A percentile compares a stretch with the other conserved stretches of the same genome.
These are phyloP conservation scores for Citrus sp. DNA, from an alignment of 345 rosid species.

Conservation along the genomic window DNA sequence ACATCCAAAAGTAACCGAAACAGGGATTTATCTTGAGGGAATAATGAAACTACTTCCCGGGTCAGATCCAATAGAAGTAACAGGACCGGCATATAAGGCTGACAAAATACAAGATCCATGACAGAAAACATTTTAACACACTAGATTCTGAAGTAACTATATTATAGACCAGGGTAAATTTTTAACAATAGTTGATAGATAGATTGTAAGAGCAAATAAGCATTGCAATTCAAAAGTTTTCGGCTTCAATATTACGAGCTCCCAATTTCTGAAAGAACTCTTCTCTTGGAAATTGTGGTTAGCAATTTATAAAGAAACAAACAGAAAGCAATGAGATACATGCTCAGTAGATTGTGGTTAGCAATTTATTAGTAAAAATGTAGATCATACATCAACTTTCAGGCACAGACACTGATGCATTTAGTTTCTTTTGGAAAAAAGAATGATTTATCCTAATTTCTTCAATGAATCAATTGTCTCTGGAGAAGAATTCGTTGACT, in stretches of 20 bases:
- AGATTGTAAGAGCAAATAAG: not conserved
- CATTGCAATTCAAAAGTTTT: not conserved
- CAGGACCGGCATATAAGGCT: not conserved
- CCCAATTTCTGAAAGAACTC: not conserved
- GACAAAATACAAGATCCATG: not conserved
- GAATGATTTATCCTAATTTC: not conserved
- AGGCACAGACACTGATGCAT: not conserved
- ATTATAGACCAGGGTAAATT: not conserved
- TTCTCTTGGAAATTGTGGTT: not conserved
- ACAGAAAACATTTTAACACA: not conserved
- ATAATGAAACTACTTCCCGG: not conserved
- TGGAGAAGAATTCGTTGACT: conserved; percentile 54
- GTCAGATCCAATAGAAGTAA: not conserved
- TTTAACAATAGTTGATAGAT: not conserved
- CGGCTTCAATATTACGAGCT: not conserved
- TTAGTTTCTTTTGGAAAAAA: not conserved
- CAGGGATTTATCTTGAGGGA: conserved; percentile 10
- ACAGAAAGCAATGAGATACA: too few relatives aligned
- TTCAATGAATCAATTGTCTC: conserved; percentile 9
- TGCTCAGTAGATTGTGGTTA: too few relatives aligned
- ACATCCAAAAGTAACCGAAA: conserved; percentile 34
- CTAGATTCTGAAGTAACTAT: not conserved
- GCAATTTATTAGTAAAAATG: not conserved
- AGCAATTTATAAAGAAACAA: too few relatives aligned
- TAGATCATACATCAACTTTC: not conserved